Evolutionary conservation across 2,329 filamentous ascomycete species (phyloP).

Genomic region (Fusarium mangiferae): DNA sequence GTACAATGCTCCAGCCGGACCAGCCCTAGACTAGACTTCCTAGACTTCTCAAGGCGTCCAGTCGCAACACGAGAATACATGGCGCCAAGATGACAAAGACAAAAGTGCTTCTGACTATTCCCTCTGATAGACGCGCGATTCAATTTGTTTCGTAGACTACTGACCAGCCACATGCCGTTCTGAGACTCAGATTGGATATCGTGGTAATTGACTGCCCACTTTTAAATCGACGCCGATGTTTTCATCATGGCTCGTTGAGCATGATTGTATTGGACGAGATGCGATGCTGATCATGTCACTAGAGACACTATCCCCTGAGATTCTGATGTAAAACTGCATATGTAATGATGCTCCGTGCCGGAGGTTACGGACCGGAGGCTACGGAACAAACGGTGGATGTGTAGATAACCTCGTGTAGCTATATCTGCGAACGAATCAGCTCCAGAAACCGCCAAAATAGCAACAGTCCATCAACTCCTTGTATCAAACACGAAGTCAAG

Average conservation of each 20-base stretch:
- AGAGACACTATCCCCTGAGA: slow-evolving; percentile 20
- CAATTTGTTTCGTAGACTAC: slow-evolving; percentile 1
- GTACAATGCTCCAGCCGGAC: slow-evolving; percentile 3
- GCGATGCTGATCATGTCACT: slow-evolving; percentile 3
- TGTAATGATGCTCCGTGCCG: slow-evolving; percentile 25
- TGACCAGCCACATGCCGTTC: slow-evolving; percentile 21
- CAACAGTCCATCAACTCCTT: neutral
- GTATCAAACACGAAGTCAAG: neutral
- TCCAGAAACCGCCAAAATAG: slow-evolving; percentile 19
- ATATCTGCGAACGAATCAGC: slow-evolving; percentile 17
- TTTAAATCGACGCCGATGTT: slow-evolving; percentile 9
- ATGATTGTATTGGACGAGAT: slow-evolving; percentile 1
- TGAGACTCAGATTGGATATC: slow-evolving; percentile 9
- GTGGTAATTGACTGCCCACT: slow-evolving; percentile 15
- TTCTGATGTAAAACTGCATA: slow-evolving; percentile 33
- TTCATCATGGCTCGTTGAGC: slow-evolving; percentile 6
- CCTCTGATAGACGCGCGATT: slow-evolving; percentile 27
- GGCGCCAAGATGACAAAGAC: neutral
- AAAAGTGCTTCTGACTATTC: slow-evolving; percentile 14
- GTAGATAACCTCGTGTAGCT: slow-evolving; percentile 1
- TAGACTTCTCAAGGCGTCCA: slow-evolving; percentile 12
- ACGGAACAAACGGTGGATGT: slow-evolving; percentile 15
- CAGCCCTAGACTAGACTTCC: neutral
- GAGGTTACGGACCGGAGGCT: slow-evolving; percentile 7
- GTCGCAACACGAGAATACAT: slow-evolving; percentile 4